Conservation (phyloP, 176 grass and related monocot species). For the Oryza brachyantha region DNA sequence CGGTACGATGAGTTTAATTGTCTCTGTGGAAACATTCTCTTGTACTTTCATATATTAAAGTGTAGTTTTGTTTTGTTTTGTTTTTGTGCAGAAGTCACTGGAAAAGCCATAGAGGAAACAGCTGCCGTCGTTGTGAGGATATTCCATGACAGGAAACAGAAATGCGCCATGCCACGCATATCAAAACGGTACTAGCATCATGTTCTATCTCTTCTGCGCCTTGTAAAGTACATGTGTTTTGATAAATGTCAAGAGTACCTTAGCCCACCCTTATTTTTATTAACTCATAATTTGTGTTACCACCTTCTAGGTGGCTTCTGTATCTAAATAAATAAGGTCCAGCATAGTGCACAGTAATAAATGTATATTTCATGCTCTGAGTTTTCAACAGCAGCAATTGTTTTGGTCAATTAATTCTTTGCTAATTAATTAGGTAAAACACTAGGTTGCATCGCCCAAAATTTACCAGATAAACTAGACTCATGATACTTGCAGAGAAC, state of each 20-base stretch:
- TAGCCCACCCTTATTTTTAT: not conserved
- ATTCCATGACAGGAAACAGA: constrained; percentile 81
- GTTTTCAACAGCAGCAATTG: not conserved
- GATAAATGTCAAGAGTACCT: constrained; percentile 15
- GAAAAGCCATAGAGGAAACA: constrained; percentile 98
- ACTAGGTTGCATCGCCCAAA: not conserved
- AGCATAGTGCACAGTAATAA: constrained; percentile 9
- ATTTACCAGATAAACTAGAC: constrained; percentile 1
- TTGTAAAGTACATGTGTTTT: constrained; percentile 34
- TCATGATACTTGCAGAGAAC: not conserved
- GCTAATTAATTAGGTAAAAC: constrained; percentile 7
- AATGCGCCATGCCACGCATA: constrained; percentile 84
- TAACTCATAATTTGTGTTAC: constrained; percentile 11
- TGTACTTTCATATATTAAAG: constrained; percentile 21
- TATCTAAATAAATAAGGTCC: constrained; percentile 30
- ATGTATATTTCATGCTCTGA: constrained; percentile 3
- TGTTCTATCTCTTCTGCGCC: constrained; percentile 31
- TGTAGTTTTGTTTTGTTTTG: constrained; percentile 22
- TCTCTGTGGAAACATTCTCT: not conserved
- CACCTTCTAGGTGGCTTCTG: constrained; percentile 40
- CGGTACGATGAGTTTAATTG: constrained; percentile 46
- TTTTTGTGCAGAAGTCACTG: constrained; percentile 72
- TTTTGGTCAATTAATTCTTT: not conserved
- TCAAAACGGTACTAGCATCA: constrained; percentile 84
- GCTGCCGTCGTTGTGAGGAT: constrained; percentile 82